These are phyloP conservation scores for Barbatosphaeria neglecta DNA, from an alignment of 495 filamentous ascomycete genomes.

Conservation along the genomic window DNA sequence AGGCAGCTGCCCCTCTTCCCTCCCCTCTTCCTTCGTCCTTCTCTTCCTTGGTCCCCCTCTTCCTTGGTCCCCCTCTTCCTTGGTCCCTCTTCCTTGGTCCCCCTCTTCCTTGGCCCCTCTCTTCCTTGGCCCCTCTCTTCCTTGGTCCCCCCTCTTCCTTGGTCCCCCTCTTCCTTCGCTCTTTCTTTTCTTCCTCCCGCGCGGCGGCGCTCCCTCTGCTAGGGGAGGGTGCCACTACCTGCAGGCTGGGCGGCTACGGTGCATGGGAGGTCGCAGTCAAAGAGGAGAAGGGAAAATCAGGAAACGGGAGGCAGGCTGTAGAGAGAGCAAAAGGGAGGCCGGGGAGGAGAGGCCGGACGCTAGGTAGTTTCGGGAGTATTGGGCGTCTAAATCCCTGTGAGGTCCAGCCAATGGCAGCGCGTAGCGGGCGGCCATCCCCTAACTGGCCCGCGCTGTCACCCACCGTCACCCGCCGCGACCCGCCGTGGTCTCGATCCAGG, in stretches of 20 bases:
- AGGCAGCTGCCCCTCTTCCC: not conserved
- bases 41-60: too few relatives aligned
- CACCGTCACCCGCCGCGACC: not conserved
- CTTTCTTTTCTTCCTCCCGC: too few relatives aligned
- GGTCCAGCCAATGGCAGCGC: slow-evolving; percentile 21
- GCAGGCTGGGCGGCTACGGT: slow-evolving; percentile 35
- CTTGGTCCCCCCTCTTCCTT: too few relatives aligned
- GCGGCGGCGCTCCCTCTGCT: slow-evolving; percentile 4
- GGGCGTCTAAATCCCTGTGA: slow-evolving; percentile 32
- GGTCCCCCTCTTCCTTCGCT: too few relatives aligned
- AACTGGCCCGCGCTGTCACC: slow-evolving; percentile 1
- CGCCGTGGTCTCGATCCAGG: not conserved
- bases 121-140: too few relatives aligned
- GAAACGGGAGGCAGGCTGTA: not conserved
- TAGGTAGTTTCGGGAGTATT: slow-evolving; percentile 10
- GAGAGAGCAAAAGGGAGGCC: not conserved
- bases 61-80: too few relatives aligned
- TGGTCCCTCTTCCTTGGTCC: too few relatives aligned
- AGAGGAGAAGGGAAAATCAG: not conserved
- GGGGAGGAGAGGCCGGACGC: slow-evolving; percentile 6
- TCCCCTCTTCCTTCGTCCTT: too few relatives aligned
- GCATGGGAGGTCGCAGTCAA: slow-evolving; percentile 8
- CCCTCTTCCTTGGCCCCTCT: too few relatives aligned
- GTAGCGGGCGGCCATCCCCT: not conserved
- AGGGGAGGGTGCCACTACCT: slow-evolving; percentile 14